Evolutionary conservation across 495 filamentous ascomycete species (phyloP), one percentile per base, ranked within the genome.

Genomic region (Lineolata rhizophorae): DNA sequence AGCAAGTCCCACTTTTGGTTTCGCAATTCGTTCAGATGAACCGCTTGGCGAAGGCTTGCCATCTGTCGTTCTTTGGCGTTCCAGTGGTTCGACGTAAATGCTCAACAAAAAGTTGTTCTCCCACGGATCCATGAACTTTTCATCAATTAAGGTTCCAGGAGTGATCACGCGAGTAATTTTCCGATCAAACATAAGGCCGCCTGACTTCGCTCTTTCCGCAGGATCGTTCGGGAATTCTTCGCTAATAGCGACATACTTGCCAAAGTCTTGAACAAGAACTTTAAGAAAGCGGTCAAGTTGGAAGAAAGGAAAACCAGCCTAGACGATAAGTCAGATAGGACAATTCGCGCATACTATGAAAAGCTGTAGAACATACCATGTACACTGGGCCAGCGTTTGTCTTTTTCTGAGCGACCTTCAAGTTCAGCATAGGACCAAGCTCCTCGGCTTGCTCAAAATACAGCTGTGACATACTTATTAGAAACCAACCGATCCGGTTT

Each of bases 401-500:
- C 56, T 65, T 76, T 54, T 76, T 85, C 30, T 66, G 57, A n/a
- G 70, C 74, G 36, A 87, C 68, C 50, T 97, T 97, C 39, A 97
- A 52, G 41, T 81, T 85, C 37, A 97, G 61, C 17, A 85, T 57
- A 13, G 83, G 78, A 3, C 74, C 87, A 40, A 78, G 69, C 41
- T 91, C 74, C 31, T 85, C 76, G 4, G 87, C 87, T 47, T 95
- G 80, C 35, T 84, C 72, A 46, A 95, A 85, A 52, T 94, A 97
- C 31, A 97, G 56, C 65, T 70, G 13, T 16, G 13, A n/a, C 16
- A 18, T 9, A 33, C 18, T 39, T 32, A n/a, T 13, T 29, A 27
- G 19, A 37, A 9, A 25, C 5, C 18, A 37, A 13, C 13, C 13
- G 12, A 30, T 11, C 21, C 3, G 20, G 15, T 1, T 21, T 10